A percentile compares a stretch with the other conserved stretches of the same genome.
Evolutionary conservation across 1,139 yeast species (phyloP).

Genomic region (Torulaspora pretoriensis): DNA sequence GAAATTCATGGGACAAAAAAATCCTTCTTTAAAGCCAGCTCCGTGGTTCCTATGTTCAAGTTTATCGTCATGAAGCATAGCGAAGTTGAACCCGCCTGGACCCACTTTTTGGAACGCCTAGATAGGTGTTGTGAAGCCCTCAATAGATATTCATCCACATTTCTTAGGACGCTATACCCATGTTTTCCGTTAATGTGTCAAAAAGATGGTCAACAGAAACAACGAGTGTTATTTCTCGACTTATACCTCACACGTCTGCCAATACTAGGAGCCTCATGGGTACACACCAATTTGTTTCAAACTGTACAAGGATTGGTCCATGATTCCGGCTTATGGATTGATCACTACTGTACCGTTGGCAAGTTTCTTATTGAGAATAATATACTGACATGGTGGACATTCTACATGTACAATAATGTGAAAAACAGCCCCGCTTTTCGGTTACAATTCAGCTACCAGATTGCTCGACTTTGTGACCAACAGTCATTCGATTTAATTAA

Average conservation of each 20-base stretch:
- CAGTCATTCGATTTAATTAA: conserved; percentile 26
- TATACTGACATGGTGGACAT: conserved; percentile 34
- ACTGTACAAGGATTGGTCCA: conserved; percentile 19
- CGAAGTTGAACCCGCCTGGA: conserved; percentile 4
- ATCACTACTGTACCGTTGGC: conserved; percentile 27
- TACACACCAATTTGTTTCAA: conserved; percentile 26
- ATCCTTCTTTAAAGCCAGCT: conserved; percentile 15
- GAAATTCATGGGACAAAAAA: conserved; percentile 15
- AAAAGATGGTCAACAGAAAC: conserved; percentile 4
- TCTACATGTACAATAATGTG: conserved; percentile 27
- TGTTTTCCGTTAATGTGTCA: conserved; percentile 12
- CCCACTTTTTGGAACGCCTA: conserved; percentile 10
- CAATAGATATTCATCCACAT: conserved; percentile 7
- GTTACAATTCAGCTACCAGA: conserved; percentile 21
- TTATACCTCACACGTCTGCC: conserved; percentile 20
- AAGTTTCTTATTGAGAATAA: conserved; percentile 22
- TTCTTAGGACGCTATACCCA: conserved; percentile 15
- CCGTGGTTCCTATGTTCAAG: conserved; percentile 8
- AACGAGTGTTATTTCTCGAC: conserved; percentile 11
- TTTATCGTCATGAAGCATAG: conserved; percentile 7
- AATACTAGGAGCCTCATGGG: conserved; percentile 25
- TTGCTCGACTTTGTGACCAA: conserved; percentile 24
- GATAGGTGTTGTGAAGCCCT: conserved; percentile 1
- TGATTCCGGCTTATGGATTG: conserved; percentile 19
- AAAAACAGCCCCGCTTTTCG: conserved; percentile 13